Conservation (phyloP, 768 basidiomycete species). For the Boletus barrowsii region DNA sequence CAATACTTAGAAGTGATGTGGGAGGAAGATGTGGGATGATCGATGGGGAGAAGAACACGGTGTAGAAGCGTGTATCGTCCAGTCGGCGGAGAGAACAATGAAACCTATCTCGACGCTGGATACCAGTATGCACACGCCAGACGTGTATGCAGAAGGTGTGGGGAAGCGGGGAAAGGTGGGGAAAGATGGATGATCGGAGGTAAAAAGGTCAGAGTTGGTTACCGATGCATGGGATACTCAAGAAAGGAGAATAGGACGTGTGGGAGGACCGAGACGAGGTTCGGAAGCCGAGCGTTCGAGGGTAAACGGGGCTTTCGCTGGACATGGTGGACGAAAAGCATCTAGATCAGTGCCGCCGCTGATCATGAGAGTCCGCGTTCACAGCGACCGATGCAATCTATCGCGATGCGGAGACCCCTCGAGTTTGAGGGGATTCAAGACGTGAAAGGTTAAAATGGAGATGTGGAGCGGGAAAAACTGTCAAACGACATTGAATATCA, state of each 20-base stretch:
- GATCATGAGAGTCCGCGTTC: neutral
- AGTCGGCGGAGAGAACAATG: constrained; percentile 5
- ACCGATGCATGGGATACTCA: neutral
- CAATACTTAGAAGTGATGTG: constrained; percentile 15
- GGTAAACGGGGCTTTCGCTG: neutral
- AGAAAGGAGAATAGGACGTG: constrained; percentile 1
- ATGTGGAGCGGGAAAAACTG: constrained; percentile 13
- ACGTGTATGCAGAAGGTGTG: constrained; percentile 8
- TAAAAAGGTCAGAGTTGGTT: constrained; percentile 3
- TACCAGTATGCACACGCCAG: neutral
- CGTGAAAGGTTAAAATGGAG: constrained; percentile 2
- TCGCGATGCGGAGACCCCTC: neutral
- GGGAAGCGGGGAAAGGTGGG: constrained; percentile 29
- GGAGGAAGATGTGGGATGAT: constrained; percentile 22
- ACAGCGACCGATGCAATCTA: neutral
- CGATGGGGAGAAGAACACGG: constrained; percentile 8
- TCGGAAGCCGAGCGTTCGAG: neutral
- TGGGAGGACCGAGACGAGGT: neutral
- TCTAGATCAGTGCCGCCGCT: neutral
- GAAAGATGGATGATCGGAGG: constrained; percentile 5
- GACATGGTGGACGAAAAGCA: neutral
- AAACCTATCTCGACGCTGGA: neutral
- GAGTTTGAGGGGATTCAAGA: neutral
- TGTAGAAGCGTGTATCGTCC: constrained; percentile 6
- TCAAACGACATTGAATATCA: constrained; percentile 6